Conservation (phyloP, 495 filamentous ascomycete genomes). For the Penicillium macrosclerotiorum region DNA sequence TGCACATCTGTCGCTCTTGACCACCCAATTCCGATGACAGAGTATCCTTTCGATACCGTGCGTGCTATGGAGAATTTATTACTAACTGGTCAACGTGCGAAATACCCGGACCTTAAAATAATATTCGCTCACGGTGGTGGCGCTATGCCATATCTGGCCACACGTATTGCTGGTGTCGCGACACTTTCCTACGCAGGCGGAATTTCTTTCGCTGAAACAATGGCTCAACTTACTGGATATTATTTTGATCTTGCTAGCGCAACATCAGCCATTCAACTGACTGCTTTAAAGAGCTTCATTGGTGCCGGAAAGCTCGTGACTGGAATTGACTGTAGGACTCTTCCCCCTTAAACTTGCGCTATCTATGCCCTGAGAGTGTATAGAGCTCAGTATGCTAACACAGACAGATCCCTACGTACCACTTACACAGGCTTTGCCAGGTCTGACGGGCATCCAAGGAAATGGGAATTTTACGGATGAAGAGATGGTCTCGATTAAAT, state of each 20-base stretch:
- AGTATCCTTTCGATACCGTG: conserved; percentile 56
- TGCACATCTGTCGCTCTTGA: conserved; percentile 24
- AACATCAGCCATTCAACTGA: conserved; percentile 15
- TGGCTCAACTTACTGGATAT: conserved; percentile 18
- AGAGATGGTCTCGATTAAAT: conserved; percentile 12
- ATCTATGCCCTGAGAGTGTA: not conserved
- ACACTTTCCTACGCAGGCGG: conserved; percentile 10
- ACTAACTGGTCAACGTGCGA: conserved; percentile 40
- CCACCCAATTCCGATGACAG: conserved; percentile 50
- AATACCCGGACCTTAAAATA: conserved; percentile 42
- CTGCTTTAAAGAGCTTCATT: conserved; percentile 18
- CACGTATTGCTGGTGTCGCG: conserved; percentile 22
- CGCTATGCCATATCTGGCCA: conserved; percentile 42
- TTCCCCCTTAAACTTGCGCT: no score
- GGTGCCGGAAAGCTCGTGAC: conserved; percentile 10
- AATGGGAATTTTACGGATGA: conserved; percentile 16
- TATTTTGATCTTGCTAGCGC: conserved; percentile 21
- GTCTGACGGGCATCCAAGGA: conserved; percentile 4
- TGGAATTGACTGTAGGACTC: conserved; percentile 23
- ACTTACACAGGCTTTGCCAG: conserved; percentile 6
- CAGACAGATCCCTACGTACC: conserved; percentile 20
- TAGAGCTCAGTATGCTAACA: not conserved
- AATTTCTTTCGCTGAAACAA: conserved; percentile 1
- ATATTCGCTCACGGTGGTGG: conserved; percentile 53
- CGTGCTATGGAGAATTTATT: conserved; percentile 50